Conservation (phyloP, 2,329 filamentous ascomycete species). For the Allantophomopsis cytisporea region DNA sequence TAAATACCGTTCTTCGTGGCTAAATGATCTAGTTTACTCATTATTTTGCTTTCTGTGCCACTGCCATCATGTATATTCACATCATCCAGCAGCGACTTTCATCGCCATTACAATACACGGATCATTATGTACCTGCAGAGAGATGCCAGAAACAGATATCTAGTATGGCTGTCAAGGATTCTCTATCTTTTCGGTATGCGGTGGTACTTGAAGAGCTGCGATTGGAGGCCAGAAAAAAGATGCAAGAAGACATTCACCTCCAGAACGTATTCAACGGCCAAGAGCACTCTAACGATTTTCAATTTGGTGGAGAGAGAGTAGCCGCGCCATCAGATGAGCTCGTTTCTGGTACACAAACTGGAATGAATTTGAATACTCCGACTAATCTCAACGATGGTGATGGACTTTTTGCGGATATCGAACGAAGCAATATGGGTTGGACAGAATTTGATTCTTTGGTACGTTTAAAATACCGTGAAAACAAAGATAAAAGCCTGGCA, state of each 20-base stretch:
- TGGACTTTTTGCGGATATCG: neutral
- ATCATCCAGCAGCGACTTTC: slow-evolving; percentile 23
- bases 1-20: neutral
- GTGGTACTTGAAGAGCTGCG: slow-evolving; percentile 25
- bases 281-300: no score
- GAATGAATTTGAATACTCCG: no score
- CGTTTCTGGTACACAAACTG: no score
- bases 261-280: no score
- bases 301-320: no score
- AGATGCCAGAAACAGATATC: slow-evolving; percentile 26
- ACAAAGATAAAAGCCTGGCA: neutral
- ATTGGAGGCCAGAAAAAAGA: slow-evolving; percentile 9
- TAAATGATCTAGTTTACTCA: slow-evolving; percentile 18
- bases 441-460: no score
- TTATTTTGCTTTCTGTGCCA: slow-evolving; percentile 30
- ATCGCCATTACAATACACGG: slow-evolving; percentile 14
- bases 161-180: slow-evolving; percentile 21
- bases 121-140: slow-evolving; percentile 21
- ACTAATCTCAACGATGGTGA: neutral
- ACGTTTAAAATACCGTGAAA: slow-evolving; percentile 2
- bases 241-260: neutral
- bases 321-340: no score
- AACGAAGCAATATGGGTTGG: no score
- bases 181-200: slow-evolving; percentile 25
- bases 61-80: slow-evolving; percentile 29